A percentile compares a stretch with the other conserved stretches of the same genome.
Conservation (phyloP, 441 rosid genomes). For the Pelargonium cotyledonis region DNA sequence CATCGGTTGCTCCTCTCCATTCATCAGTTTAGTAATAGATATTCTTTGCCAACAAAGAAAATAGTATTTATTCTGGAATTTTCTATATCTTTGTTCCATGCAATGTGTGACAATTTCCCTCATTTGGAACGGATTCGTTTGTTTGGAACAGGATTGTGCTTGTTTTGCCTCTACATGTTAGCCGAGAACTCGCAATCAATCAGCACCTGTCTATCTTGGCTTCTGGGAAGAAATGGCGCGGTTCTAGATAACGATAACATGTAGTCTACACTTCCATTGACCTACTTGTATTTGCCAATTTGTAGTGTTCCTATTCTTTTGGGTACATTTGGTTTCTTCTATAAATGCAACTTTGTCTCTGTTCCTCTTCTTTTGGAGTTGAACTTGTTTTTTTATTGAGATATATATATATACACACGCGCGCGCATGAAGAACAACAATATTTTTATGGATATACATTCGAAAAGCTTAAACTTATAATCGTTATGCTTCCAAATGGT, state of each 20-base stretch:
- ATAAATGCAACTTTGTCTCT: slow-evolving; percentile 10
- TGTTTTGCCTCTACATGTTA: slow-evolving; percentile 62
- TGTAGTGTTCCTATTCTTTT: not conserved
- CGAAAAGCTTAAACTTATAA: too few relatives aligned
- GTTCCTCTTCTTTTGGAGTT: too few relatives aligned
- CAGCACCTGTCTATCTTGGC: slow-evolving; percentile 25
- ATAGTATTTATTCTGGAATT: not conserved
- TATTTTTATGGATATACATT: too few relatives aligned
- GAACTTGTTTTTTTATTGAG: too few relatives aligned
- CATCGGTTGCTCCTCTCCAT: too few relatives aligned
- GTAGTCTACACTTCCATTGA: slow-evolving; percentile 6
- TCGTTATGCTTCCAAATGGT: too few relatives aligned
- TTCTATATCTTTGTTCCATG: not conserved
- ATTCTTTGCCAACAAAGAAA: too few relatives aligned
- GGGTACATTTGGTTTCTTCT: not conserved
- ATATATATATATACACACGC: too few relatives aligned
- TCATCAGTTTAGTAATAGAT: too few relatives aligned
- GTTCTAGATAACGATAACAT: slow-evolving; percentile 26
- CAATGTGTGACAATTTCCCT: not conserved
- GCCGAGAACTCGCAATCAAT: slow-evolving; percentile 45
- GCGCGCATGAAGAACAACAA: too few relatives aligned
- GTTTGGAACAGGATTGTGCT: slow-evolving; percentile 52
- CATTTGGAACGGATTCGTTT: not conserved
- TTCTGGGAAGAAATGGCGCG: slow-evolving; percentile 32
- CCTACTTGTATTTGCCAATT: not conserved